phyloP scores from a whole-genome alignment of 805 yeast genomes.

The Metschnikowia aberdeeniae region DNA sequence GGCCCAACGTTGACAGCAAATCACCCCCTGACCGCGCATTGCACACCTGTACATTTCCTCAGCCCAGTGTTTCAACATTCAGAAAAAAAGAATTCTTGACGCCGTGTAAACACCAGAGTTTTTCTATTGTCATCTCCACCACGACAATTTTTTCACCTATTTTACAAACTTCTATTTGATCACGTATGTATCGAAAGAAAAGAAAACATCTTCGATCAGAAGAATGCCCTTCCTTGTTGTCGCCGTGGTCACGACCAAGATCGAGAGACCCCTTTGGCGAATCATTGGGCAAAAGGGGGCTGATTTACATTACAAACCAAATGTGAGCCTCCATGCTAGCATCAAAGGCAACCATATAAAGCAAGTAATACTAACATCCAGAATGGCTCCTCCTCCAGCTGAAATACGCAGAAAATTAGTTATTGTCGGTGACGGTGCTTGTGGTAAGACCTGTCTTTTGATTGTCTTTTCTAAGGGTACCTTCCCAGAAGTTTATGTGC shows the following conservation, averaged over 20 bases:
- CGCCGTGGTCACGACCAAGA: not conserved
- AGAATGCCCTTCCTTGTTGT: not conserved
- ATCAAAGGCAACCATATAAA: not conserved
- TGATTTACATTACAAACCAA: no score
- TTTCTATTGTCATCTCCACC: conserved; percentile 1
- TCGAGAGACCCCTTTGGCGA: not conserved
- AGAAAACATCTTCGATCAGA: no score
- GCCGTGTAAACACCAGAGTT: conserved; percentile 7
- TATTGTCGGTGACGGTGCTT: conserved; percentile 32
- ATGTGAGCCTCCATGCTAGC: no score
- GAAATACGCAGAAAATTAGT: conserved; percentile 31
- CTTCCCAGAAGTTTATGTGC: conserved; percentile 30
- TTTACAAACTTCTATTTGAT: conserved; percentile 1
- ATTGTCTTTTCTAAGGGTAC: conserved; percentile 30
- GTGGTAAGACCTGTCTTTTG: conserved; percentile 31
- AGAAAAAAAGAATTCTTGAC: conserved; percentile 8
- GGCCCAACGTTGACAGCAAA: not conserved
- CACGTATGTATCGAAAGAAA: conserved; percentile 1
- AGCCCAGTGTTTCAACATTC: conserved; percentile 13
- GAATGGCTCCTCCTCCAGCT: conserved; percentile 23
- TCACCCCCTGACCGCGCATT: conserved; percentile 12
- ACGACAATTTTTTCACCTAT: conserved; percentile 2
- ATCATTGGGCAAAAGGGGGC: not conserved
- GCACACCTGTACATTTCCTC: conserved; percentile 18
- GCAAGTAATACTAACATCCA: conserved; percentile 11